Evolutionary conservation across 1,139 yeast species (phyloP), one percentile per base, ranked within the genome.

Genomic region (Hyphopichia khmerensis): DNA sequence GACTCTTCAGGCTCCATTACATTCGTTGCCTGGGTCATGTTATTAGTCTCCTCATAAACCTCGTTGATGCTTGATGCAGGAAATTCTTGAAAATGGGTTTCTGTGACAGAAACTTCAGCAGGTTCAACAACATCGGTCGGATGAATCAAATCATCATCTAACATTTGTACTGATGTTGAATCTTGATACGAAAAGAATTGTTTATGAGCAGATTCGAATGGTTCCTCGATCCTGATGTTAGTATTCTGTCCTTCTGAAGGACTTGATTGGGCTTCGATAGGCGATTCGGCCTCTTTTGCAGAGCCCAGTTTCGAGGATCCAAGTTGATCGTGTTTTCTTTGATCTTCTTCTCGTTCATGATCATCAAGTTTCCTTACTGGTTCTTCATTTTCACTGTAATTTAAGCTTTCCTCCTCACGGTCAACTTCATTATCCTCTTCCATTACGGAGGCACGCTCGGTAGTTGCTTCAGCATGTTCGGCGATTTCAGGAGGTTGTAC

Each of bases 111-210:
- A 29, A n/a, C 16, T 14, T 19, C 30, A 13, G 9, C 30, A 16
- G 47, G 45, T 30, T 43, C 47, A 23, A 43, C 34, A 26, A 42
- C 35, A 18, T 36, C 30, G 14, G 49, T 35, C 7, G 49, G 49
- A 31, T 21, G 36, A 15, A 39, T 17, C 5, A 39, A 35, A 13
- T 23, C 36, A 4, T 31, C 40, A 7, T 36, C 35, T n/a, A 33
- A 10, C 18, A 36, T 45, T 27, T 46, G 49, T 14, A 39, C 45
- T 8, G 43, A 33, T 11, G 21, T 30, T 24, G 33, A 36, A 43
- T 38, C 39, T 44, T 43, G 34, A 43, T 45, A 41, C 38, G 46
- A 11, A 13, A 26, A 7, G n/a, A 26, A 9, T 9, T 7, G 11
- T 11, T 9, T 4, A 26, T 26, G 13, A 7, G n/a, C 29, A 26